phyloP scores from a whole-genome alignment of 768 basidiomycete species.

The Dictyophora rubrovolvata region DNA sequence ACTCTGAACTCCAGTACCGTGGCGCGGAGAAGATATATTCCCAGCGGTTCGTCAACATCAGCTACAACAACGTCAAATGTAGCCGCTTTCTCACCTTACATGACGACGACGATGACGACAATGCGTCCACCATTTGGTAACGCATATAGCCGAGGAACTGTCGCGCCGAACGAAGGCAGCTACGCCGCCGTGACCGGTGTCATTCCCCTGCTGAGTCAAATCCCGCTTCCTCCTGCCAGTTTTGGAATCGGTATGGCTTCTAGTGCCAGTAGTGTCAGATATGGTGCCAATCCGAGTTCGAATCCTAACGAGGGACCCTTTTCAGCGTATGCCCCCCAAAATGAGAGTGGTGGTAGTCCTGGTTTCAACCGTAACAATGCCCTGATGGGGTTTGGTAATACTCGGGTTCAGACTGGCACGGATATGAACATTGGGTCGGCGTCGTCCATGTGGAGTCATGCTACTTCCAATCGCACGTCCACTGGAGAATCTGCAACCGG shows the following conservation, averaged over 20 bases:
- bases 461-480: too few relatives aligned
- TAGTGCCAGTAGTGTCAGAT: too few relatives aligned
- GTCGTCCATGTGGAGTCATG: too few relatives aligned
- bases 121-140: not conserved
- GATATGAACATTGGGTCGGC: too few relatives aligned
- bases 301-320: not conserved
- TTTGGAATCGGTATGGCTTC: not conserved
- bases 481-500: too few relatives aligned
- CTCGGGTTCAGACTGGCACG: not conserved
- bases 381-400: not conserved
- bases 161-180: constrained; percentile 7
- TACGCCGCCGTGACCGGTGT: constrained; percentile 8
- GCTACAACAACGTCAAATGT: too few relatives aligned
- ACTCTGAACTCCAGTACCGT: too few relatives aligned
- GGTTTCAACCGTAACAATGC: too few relatives aligned
- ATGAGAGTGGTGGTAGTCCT: too few relatives aligned
- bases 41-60: too few relatives aligned
- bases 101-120: not conserved
- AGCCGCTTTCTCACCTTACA: not conserved
- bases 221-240: not conserved
- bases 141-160: not conserved
- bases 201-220: not conserved
- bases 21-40: too few relatives aligned
- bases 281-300: too few relatives aligned
- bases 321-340: not conserved